Evolutionary conservation across 495 filamentous ascomycete genomes (phyloP).

Genomic region (Aspergillus steynii): DNA sequence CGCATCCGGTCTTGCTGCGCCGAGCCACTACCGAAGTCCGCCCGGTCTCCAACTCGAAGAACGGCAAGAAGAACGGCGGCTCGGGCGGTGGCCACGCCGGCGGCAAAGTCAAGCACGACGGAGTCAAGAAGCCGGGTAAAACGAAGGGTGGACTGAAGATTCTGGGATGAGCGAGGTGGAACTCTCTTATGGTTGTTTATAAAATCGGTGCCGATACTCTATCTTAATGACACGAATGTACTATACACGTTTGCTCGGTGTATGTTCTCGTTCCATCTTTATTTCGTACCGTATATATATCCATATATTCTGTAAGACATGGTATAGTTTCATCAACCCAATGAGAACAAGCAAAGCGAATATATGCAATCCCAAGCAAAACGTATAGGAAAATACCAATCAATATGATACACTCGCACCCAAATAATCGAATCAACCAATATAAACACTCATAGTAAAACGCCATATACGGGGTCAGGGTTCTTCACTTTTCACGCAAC

Average conservation of each 20-base stretch:
- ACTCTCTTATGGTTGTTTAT: neutral
- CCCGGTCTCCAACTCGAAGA: constrained; percentile 53
- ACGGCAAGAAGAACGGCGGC: constrained; percentile 47
- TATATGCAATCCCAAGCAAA: neutral
- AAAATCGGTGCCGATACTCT: neutral
- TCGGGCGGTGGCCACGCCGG: constrained; percentile 30
- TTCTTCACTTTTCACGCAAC: neutral
- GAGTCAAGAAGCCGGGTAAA: constrained; percentile 77
- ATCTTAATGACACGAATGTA: neutral
- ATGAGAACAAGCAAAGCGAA: neutral
- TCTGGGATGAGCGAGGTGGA: constrained; percentile 58
- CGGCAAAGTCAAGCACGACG: constrained; percentile 56
- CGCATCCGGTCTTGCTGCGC: constrained; percentile 83
- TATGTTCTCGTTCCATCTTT: neutral
- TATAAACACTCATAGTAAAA: neutral
- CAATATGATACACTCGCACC: neutral
- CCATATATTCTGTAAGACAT: neutral
- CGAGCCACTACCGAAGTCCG: constrained; percentile 90
- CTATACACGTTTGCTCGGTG: neutral
- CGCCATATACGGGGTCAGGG: neutral
- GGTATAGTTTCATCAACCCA: neutral
- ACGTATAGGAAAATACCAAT: neutral
- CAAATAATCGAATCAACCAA: neutral
- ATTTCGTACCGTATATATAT: neutral
- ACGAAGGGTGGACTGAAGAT: constrained; percentile 78